Conservation (phyloP, 768 basidiomycete species). For the Agaricus bisporus region DNA sequence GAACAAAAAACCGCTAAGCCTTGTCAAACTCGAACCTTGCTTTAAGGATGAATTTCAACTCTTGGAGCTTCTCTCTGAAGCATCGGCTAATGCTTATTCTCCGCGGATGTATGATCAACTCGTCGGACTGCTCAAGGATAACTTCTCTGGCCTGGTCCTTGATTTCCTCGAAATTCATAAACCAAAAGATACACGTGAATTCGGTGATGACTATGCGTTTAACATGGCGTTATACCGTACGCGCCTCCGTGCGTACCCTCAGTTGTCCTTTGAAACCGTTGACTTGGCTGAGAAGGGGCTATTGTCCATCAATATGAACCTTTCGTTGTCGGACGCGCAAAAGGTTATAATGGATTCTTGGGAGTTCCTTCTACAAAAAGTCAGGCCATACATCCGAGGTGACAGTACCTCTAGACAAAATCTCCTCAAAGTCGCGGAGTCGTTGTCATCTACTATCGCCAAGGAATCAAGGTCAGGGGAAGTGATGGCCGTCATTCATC, state of each 20-base stretch:
- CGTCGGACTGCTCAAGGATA: conserved; percentile 35
- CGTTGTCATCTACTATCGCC: conserved; percentile 62
- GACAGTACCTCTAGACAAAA: conserved; percentile 50
- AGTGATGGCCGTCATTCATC: conserved; percentile 80
- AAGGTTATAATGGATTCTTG: conserved; percentile 70
- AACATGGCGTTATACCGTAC: conserved; percentile 51
- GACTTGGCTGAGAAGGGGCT: conserved; percentile 53
- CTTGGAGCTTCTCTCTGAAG: conserved; percentile 61
- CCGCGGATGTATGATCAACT: conserved; percentile 66
- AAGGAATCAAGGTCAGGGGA: conserved; percentile 69
- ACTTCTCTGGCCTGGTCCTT: conserved; percentile 57
- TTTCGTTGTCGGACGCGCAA: conserved; percentile 80
- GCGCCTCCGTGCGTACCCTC: conserved; percentile 50
- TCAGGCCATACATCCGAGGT: conserved; percentile 57
- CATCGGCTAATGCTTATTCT: conserved; percentile 64
- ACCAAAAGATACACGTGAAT: conserved; percentile 63
- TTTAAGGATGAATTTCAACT: conserved; percentile 62
- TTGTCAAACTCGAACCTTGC: conserved; percentile 44
- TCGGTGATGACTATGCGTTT: conserved; percentile 78
- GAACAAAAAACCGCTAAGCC: conserved; percentile 52
- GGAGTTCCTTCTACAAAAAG: conserved; percentile 63
- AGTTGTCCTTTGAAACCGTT: conserved; percentile 20
- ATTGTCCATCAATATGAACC: conserved; percentile 77
- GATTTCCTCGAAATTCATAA: conserved; percentile 59
- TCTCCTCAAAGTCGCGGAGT: conserved; percentile 51